Base-by-base conservation (phyloP, 2,329 filamentous ascomycete genomes). In the Seiridium cupressi region DNA sequence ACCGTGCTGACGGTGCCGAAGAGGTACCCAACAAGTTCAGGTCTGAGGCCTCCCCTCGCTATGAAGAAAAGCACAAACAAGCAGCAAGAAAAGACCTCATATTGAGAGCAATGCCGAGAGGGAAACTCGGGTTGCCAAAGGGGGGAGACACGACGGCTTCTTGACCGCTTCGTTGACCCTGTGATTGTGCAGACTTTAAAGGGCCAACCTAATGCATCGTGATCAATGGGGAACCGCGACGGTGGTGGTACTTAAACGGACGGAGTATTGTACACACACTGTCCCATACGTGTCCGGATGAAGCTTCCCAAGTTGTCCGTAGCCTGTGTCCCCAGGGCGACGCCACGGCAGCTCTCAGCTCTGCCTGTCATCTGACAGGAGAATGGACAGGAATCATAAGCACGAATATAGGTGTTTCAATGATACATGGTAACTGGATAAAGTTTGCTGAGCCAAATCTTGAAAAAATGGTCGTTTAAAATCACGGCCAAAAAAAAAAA, bases 241-340 rank as follows among this genome's bases (percentile, higher is more conserved):
- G 13, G 7, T 7, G 38, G 38, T 42, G 38, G 38, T 13, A 42
- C 38, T 42, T 42, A 13, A 26, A 26, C 18, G 38, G 13, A 42
- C 38, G 38, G 38, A 42, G 38, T 42, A 42, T 13, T 42, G 36
- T 13, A 34, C 36, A 51, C 9, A 6, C 49, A 11, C 32, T n/a
- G 49, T n/a, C 35, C 13, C n/a, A 35, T 34, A 18, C 10, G 13
- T n/a, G 26, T n/a, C 35, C 49, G 51, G 51, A 32, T 55, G 34
- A 44, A 55, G 51, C 38, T 55, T 55, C 51, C 51, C 36, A 55
- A 38, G 38, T 55, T 11, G 51, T 55, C 51, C 51, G 36, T 55
- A 55, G 51, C 18, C 18, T 31, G 18, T 26, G 18, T 26, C 18
- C 18, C 18, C 18, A 26, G 18, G 18, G 18, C 18, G 18, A n/a